Evolutionary conservation across 2,329 filamentous ascomycete genomes (phyloP).

Genomic region (Macroventuria anomochaeta): DNA sequence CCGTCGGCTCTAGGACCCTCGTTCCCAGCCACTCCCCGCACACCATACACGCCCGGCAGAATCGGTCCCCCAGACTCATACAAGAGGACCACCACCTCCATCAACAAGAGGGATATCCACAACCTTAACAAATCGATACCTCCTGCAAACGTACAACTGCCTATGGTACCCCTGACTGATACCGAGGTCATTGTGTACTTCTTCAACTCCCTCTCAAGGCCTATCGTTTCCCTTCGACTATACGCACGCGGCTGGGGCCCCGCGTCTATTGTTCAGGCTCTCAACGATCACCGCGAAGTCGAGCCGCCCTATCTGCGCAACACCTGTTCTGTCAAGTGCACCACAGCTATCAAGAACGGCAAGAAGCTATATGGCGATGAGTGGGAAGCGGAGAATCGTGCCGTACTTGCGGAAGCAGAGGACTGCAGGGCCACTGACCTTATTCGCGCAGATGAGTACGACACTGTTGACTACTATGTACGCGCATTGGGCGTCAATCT

Average conservation of each 20-base stretch:
- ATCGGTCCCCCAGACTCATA: slow-evolving; percentile 19
- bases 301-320: slow-evolving; percentile 38
- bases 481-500: slow-evolving; percentile 22
- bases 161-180: slow-evolving; percentile 36
- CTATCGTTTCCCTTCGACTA: slow-evolving; percentile 34
- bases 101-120: slow-evolving; percentile 30
- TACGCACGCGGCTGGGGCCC: slow-evolving; percentile 37
- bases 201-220: slow-evolving; percentile 35
- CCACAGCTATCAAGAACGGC: slow-evolving; percentile 31
- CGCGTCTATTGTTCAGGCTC: slow-evolving; percentile 20
- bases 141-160: slow-evolving; percentile 20
- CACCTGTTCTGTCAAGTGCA: slow-evolving; percentile 40
- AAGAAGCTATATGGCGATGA: slow-evolving; percentile 17
- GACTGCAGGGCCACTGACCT: slow-evolving; percentile 31
- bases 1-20: neutral
- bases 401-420: slow-evolving; percentile 12
- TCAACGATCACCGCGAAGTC: slow-evolving; percentile 36
- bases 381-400: slow-evolving; percentile 20
- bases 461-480: slow-evolving; percentile 23
- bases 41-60: slow-evolving; percentile 18
- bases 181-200: slow-evolving; percentile 42
- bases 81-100: slow-evolving; percentile 11
- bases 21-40: slow-evolving; percentile 1
- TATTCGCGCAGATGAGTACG: slow-evolving; percentile 20
- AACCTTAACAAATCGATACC: slow-evolving; percentile 28